These are phyloP conservation scores for Podospora australis DNA, from an alignment of 495 filamentous ascomycete genomes.

Conservation along the genomic window DNA sequence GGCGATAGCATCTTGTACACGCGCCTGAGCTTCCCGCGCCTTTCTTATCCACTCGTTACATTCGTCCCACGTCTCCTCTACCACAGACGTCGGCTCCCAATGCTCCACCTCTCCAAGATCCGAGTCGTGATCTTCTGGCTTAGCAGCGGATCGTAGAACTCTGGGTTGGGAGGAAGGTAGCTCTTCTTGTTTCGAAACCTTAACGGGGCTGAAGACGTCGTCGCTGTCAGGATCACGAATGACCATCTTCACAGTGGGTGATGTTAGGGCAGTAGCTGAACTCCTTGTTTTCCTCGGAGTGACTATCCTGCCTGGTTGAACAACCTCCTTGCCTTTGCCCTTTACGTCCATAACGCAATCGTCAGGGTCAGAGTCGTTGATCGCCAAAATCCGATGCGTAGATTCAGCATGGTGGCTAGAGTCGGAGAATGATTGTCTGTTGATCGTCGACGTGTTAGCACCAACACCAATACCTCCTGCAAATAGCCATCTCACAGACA, in stretches of 20 bases:
- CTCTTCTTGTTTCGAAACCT: neutral
- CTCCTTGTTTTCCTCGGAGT: constrained; percentile 2
- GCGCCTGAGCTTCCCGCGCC: constrained; percentile 8
- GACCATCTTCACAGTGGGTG: neutral
- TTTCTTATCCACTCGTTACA: constrained; percentile 44
- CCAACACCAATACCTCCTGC: too few relatives aligned
- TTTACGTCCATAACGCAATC: constrained; percentile 25
- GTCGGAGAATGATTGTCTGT: neutral
- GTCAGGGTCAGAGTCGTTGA: constrained; percentile 14
- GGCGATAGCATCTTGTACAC: constrained; percentile 7
- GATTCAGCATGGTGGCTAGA: neutral
- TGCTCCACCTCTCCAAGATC: constrained; percentile 45
- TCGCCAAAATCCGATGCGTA: neutral
- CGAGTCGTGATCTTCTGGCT: neutral
- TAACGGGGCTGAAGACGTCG: neutral
- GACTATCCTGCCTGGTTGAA: constrained; percentile 1
- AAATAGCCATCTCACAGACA: too few relatives aligned
- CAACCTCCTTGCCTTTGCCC: constrained; percentile 27
- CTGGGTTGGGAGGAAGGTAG: too few relatives aligned
- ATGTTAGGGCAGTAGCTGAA: neutral
- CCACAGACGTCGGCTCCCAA: constrained; percentile 67
- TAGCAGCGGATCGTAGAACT: too few relatives aligned
- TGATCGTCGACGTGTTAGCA: too few relatives aligned
- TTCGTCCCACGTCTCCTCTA: too few relatives aligned
- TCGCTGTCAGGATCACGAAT: neutral